Base-by-base conservation (phyloP, 2,329 filamentous ascomycete genomes). In the Basipetospora sp. region DNA sequence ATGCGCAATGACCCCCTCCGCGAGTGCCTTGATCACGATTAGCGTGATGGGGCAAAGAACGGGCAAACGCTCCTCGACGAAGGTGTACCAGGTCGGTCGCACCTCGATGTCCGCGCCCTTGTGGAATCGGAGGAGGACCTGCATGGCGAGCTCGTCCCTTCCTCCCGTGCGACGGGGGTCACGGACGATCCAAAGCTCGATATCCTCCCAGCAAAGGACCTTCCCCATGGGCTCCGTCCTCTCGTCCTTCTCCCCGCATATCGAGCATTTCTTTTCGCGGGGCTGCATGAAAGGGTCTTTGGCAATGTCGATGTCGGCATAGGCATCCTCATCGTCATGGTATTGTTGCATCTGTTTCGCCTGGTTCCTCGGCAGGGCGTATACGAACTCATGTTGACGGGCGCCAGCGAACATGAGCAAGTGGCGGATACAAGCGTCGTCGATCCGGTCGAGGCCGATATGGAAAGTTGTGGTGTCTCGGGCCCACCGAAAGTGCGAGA, bases 191-290 rank as follows among this genome's bases (percentile, higher is more conserved):
- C 11, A 27, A 16, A 35, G 14, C 8, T 5, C 8, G 6, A 35
- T 35, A 26, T 35, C 33, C 20, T 35, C 33, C 33, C 9, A 35
- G 33, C 33, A 35, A 22, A 35, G 19, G 19, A 35, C 33, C 33
- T 35, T n/a, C 8, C 3, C 9, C 29, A 14, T 9, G 13, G 11
- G 11, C 6, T 15, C 14, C 4, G 13, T 27, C 19, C 33, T 2
- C 13, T 35, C n/a, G 4, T 35, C 14, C 5, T 3, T 8, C 33
- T 17, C 17, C 15, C 33, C 33, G 5, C n/a, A 35, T n/a, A 35
- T 22, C 33, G 4, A 35, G 14, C n/a, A 35, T 13, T n/a, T n/a
- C 20, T 11, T 15, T 13, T 4, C 6, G 3, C n/a, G n/a, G 20
- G 33, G 18, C 20, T 10, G 4, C 19, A 34, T 34, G 11, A 17